Base-by-base conservation (phyloP, 768 basidiomycete genomes). In the Lentinus brumalis region DNA sequence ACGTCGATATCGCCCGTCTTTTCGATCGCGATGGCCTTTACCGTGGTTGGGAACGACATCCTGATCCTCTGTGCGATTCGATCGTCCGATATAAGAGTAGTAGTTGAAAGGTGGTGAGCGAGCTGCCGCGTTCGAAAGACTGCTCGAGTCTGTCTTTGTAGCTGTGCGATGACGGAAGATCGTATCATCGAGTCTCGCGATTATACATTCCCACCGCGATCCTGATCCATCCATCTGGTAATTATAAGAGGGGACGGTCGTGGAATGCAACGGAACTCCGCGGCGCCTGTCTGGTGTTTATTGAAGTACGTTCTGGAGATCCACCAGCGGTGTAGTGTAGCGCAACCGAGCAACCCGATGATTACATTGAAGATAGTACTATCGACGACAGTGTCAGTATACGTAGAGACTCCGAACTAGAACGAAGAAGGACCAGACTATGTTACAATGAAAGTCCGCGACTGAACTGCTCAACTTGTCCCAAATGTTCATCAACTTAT, bases 1-100 rank as follows among this genome's bases (percentile, higher is more conserved):
- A 92, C 90, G 53, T 96, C 92, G 31, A 88, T 72, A 6, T 86
- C 91, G 5, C 94, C 96, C 7, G 79, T 84, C 81, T 85, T 81
- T 12, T 83, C 72, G 71, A 94, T 88, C 58, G 85, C 83, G 62
- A 92, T 84, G 4, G 89, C 92, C 46, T 89, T 81, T 69, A 89
- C 81, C 9, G 79, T 88, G 38, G 78, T 67, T 1, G 89, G 90
- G 54, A 82, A 75, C 1, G 84, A 74, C 84, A 86, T 86, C 12
- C 44, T 65, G 15, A 16, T 59, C 16, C 30, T 18, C 14, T 35
- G 66, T n/a, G 57, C 53, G 66, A 9, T 38, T 26, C 21, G 21
- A 49, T 18, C n/a, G 10, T 18, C 21, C 4, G 46, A 49, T 26
- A 26, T 26, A 26, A 26, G 21, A 49, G 29, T 49, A 6, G 67